Base-by-base conservation (phyloP, 1,284 basidiomycete genomes). In the Tilletiopsis washingtonensis region DNA sequence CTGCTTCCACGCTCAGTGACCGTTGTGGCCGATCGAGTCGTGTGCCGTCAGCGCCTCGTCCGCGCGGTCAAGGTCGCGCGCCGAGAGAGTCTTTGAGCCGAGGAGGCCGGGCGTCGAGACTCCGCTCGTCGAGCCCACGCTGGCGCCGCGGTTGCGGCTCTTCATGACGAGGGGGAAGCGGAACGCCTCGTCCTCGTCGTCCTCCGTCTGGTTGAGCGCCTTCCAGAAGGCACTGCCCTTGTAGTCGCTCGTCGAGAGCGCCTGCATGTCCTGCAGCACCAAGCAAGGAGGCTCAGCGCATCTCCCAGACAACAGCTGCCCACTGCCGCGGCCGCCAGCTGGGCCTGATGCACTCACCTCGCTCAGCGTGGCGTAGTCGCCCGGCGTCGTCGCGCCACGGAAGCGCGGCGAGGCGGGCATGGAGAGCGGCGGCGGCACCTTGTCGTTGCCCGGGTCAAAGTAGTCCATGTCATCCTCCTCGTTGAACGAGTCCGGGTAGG, bases 401-500 rank as follows among this genome's bases (percentile, higher is more conserved):
- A 87, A 81, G 59, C 84, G 80, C 19, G 93, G 93, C 69, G 85
- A 88, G 4, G 88, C 85, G 24, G 93, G 93, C 51, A 86, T 84
- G 53, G 84, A 87, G 53, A 85, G 80, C 2, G 86, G 82, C 47
- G 80, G 77, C 7, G 77, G 77, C 51, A 80, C 75, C 62, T 84
- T 80, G 73, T 84, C 80, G 44, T 84, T 80, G 24, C 84, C 81
- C 29, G 75, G 75, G 58, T 74, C 71, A 51, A 80, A 80, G 71
- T 84, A 67, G 54, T 56, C 83, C 47, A 82, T 81, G 56, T 83
- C 82, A 48, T 82, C 81, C 56, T 83, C 83, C 53, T 79, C 78
- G 56, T 79, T 77, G 76, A 96, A 98, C 52, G 86, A 84, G 66
- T 97, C 91, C 1, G 93, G 93, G 75, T 98, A 97, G 11, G 93